Percentiles rank a stretch among this genome's conserved stretches.
phyloP scores from a whole-genome alignment of 208 protist genomes.

The Phytomonas sp. region DNA sequence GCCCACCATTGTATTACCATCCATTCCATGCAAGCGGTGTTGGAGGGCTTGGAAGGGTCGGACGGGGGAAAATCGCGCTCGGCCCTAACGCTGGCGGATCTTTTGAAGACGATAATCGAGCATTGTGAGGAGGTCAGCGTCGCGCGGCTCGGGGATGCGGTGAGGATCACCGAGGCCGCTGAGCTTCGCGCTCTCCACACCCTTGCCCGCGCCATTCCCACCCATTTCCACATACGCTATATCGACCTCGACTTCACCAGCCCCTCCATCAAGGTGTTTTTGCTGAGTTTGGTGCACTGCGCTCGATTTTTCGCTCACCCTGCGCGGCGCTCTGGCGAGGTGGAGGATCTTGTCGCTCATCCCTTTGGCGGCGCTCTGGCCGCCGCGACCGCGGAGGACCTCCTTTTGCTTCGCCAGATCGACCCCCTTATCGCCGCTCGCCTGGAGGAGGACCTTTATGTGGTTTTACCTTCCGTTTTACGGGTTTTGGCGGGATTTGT shows the following conservation, averaged over 20 bases:
- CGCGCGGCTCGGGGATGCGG: constrained; percentile 51
- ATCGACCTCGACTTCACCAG: constrained; percentile 57
- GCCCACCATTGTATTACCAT: constrained; percentile 53
- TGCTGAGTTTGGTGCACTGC: constrained; percentile 67
- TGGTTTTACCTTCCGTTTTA: constrained; percentile 41
- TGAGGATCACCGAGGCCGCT: constrained; percentile 35
- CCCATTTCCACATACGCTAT: constrained; percentile 31
- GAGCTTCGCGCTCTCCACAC: constrained; percentile 56
- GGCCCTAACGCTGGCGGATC: constrained; percentile 18
- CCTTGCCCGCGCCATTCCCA: constrained; percentile 55
- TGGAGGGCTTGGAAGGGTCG: constrained; percentile 19
- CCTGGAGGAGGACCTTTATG: constrained; percentile 31
- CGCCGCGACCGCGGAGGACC: constrained; percentile 14
- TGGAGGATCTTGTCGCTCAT: not conserved
- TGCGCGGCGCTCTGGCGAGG: not conserved
- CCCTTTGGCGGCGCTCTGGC: constrained; percentile 15
- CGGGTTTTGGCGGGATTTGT: constrained; percentile 35
- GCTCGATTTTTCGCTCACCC: constrained; percentile 36
- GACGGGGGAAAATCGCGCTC: constrained; percentile 9
- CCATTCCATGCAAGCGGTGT: constrained; percentile 40
- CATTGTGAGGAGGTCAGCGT: constrained; percentile 50
- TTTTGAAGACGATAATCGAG: constrained; percentile 36
- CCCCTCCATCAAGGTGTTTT: constrained; percentile 49
- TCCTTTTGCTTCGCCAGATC: constrained; percentile 31
- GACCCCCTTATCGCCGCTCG: constrained; percentile 28